Base-by-base conservation (phyloP, 176 grass and related monocot species). In the Musa troglodytarum region DNA sequence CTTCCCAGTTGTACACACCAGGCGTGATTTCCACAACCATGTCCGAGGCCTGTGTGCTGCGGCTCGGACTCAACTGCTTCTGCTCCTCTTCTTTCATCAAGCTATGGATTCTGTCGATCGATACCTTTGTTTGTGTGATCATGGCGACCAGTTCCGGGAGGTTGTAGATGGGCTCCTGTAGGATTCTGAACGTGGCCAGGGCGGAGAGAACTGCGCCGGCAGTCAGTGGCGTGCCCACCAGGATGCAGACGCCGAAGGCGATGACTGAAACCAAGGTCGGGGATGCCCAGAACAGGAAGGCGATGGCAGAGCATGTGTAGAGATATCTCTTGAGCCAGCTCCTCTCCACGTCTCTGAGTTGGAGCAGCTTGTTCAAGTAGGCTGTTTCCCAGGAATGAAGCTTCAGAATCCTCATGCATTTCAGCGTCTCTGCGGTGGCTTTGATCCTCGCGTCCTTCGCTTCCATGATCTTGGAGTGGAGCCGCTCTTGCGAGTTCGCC, bases 41-140 rank as follows among this genome's bases (percentile, higher is more conserved):
- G 14, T 59, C 10, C 15, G 65, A 77, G 43, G 68, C 71, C 50
- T 80, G 65, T 11, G 22, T 69, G 65, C 16, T 53, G 59, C 10
- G 71, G 64, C 29, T 81, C 12, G 23, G 65, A 63, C 50, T 87
- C 72, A 49, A 58, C 57, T 92, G 89, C 15, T 76, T 83, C 15
- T 78, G 80, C 19, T 89, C 12, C 8, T 89, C 81, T 82, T 87
- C 80, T 78, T 80, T 89, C 49, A 89, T 87, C 78, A 96, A 85
- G 28, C 83, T 85, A 73, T 92, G 81, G 29, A 96, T 96, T 80
- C 92, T 81, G 59, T 87, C 76, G 8, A 92, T 75, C 50, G 92
- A 96, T 20, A 96, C 92, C 76, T 89, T 96, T 68, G 92, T 92
- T 85, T 96, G 92, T 73, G 89, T 84, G 63, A 87, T 77, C 89